Evolutionary conservation across 1,284 basidiomycete species (phyloP).

Genomic region (Heterobasidion occidentale): DNA sequence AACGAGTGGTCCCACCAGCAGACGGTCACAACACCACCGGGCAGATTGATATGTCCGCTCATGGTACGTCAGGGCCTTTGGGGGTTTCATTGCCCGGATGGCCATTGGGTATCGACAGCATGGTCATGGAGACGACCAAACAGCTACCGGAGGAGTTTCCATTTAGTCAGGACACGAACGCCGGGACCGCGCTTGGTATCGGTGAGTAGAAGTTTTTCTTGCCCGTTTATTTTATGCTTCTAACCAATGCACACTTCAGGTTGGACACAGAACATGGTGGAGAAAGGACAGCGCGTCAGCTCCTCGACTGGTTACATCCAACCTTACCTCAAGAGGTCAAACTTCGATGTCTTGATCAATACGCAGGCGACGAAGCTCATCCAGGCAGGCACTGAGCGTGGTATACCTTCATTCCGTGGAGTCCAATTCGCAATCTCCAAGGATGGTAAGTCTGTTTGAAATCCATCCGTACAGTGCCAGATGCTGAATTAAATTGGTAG

Average conservation of each 20-base stretch:
- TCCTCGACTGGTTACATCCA: constrained; percentile 30
- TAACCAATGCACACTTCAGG: constrained; percentile 6
- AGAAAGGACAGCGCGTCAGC: constrained; percentile 20
- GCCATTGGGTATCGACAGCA: constrained; percentile 15
- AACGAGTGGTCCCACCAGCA: constrained; percentile 18
- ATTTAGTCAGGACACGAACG: constrained; percentile 25
- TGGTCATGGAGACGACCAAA: constrained; percentile 12
- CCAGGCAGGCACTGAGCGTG: constrained; percentile 15
- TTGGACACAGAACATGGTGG: constrained; percentile 15
- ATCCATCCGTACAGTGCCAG: background rate
- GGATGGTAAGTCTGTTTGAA: constrained; percentile 9
- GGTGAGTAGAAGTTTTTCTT: constrained; percentile 11
- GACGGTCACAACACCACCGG: constrained; percentile 22
- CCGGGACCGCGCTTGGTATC: constrained; percentile 21
- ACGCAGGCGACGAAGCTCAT: constrained; percentile 31
- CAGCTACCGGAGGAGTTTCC: constrained; percentile 17
- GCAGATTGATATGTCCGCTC: constrained; percentile 21
- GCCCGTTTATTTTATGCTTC: background rate
- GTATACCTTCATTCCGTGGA: constrained; percentile 19
- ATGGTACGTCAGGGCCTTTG: constrained; percentile 22
- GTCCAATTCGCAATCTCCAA: constrained; percentile 23
- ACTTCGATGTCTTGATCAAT: constrained; percentile 34
- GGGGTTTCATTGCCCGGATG: constrained; percentile 22
- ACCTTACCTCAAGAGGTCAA: constrained; percentile 23
- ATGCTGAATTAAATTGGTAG: constrained; percentile 1